phyloP scores from a whole-genome alignment of 2,329 filamentous ascomycete species.

The Diatrype stigma region DNA sequence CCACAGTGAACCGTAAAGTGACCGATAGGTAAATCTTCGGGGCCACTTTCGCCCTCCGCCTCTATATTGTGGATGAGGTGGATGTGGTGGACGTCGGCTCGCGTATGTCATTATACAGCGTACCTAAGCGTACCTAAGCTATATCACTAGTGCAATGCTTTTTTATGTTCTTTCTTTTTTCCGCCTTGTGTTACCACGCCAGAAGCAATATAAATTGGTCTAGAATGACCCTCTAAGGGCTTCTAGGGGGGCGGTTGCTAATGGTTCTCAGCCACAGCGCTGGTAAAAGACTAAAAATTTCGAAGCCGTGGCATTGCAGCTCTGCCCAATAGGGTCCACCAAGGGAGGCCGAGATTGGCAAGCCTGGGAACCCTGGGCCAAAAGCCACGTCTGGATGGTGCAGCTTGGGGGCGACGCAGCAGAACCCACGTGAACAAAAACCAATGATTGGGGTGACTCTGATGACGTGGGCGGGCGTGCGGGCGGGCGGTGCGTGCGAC shows the following conservation, averaged over 20 bases:
- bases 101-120: not conserved
- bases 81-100: no score
- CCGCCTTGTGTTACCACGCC: no score
- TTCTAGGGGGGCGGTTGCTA: no score
- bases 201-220: no score
- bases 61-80: not conserved
- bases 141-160: no score
- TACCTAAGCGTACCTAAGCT: no score
- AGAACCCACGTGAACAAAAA: slow-evolving; percentile 20
- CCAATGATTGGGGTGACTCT: slow-evolving; percentile 19
- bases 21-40: no score
- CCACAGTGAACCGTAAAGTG: not conserved
- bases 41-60: no score
- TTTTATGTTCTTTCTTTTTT: no score
- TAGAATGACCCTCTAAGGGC: no score
- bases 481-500: no score
- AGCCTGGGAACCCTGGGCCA: not conserved
- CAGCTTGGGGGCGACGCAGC: not conserved
- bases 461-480: slow-evolving; percentile 13
- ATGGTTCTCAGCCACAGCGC: no score
- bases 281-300: not conserved
- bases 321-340: not conserved
- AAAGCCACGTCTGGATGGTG: not conserved
- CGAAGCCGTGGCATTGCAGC: not conserved
- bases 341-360: not conserved